Conservation (phyloP, 371 early-diverging fungal genomes). For the Lichtheimia hyalospora region DNA sequence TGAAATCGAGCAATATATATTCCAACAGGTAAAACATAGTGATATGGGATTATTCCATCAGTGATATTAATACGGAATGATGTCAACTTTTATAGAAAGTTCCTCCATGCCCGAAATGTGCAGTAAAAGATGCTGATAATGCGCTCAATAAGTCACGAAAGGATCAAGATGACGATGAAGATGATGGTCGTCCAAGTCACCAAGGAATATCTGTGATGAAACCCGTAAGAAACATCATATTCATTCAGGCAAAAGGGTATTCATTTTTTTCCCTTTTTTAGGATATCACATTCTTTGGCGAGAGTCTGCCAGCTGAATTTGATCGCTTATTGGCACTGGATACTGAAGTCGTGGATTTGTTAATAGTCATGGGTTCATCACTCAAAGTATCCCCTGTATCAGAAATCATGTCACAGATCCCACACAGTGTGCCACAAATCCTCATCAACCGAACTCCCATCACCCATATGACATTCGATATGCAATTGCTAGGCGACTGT, state of each 20-base stretch:
- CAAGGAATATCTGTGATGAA: constrained; percentile 46
- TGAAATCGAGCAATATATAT: constrained; percentile 78
- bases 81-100: constrained; percentile 20
- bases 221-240: constrained; percentile 26
- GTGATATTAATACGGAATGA: neutral
- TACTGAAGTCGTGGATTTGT: constrained; percentile 73
- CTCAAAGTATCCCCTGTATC: constrained; percentile 95
- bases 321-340: constrained; percentile 72
- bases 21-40: constrained; percentile 41
- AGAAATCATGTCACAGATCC: constrained; percentile 83
- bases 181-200: constrained; percentile 17
- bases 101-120: constrained; percentile 50
- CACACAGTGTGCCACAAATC: constrained; percentile 84
- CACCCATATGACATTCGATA: constrained; percentile 82
- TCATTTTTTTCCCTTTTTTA: neutral
- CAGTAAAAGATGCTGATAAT: neutral
- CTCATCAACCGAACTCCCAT: constrained; percentile 90
- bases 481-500: constrained; percentile 85
- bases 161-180: constrained; percentile 28
- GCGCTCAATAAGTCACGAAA: constrained; percentile 1
- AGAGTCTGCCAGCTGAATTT: constrained; percentile 80
- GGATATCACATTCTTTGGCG: constrained; percentile 96
- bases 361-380: constrained; percentile 95
- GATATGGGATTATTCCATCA: too few relatives aligned
- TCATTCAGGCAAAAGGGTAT: neutral